Evolutionary conservation across 106 monocot species (phyloP).

Genomic region (Amphibolis antarctica): DNA sequence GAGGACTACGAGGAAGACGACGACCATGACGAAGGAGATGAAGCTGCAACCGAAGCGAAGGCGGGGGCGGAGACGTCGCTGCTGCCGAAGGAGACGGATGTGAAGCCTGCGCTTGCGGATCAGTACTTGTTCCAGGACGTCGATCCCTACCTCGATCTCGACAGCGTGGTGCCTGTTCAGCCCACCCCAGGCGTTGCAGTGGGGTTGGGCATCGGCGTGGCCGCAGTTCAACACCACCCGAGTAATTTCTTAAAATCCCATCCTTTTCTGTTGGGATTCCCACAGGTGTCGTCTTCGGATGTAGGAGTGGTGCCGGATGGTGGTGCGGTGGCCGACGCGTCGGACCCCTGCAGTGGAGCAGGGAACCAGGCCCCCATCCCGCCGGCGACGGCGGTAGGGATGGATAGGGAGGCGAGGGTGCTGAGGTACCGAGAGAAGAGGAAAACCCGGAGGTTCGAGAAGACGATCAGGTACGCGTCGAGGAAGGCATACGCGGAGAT

Average conservation of each 20-base stretch:
- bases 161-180: conserved; percentile 22
- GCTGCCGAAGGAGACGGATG: not conserved
- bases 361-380: not conserved
- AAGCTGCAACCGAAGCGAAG: conserved; percentile 7
- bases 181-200: not conserved
- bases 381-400: conserved; percentile 8
- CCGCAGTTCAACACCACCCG: not conserved
- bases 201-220: not conserved
- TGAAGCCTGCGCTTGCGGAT: not conserved
- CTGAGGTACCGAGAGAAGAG: conserved; percentile 25
- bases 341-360: conserved; percentile 13
- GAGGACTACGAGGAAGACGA: not conserved
- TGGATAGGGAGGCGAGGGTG: conserved; percentile 42
- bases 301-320: conserved; percentile 34
- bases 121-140: conserved; percentile 26
- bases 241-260: not conserved
- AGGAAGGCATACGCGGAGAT: conserved; percentile 42
- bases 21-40: not conserved
- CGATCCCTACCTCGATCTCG: conserved; percentile 38
- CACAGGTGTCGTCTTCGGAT: conserved; percentile 32
- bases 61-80: not conserved
- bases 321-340: not conserved
- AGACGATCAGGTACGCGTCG: conserved; percentile 25
- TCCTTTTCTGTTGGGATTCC: too few species aligned
- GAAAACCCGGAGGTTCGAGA: conserved; percentile 24